A percentile compares a stretch with the other conserved stretches of the same genome.
phyloP scores from a whole-genome alignment of 805 yeast species.

The Metschnikowia continentalis region DNA sequence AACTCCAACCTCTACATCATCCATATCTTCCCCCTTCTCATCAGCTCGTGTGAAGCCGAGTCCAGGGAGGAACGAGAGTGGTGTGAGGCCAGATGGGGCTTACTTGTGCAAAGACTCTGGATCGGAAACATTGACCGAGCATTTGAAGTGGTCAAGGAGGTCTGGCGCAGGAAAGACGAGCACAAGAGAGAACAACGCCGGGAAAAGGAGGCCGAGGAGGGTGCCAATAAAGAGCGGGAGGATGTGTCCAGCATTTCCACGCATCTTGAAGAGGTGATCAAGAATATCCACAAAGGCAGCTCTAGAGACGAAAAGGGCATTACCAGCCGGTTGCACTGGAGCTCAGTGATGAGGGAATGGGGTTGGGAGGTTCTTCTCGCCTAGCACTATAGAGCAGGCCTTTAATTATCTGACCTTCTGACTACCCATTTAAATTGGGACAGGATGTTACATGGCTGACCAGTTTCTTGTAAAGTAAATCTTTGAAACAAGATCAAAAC shows the following conservation, averaged over 20 bases:
- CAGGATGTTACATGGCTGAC: too few species aligned
- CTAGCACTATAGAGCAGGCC: not conserved
- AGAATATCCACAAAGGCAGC: constrained; percentile 32
- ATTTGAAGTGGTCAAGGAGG: constrained; percentile 65
- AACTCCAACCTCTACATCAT: constrained; percentile 52
- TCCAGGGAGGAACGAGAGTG: constrained; percentile 57
- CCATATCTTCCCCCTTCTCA: constrained; percentile 62
- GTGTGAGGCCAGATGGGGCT: constrained; percentile 56
- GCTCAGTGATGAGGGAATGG: constrained; percentile 69
- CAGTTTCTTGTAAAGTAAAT: too few species aligned
- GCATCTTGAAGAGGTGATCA: constrained; percentile 39
- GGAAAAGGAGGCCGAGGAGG: constrained; percentile 2
- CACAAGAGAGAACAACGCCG: constrained; percentile 24
- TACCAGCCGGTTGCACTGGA: constrained; percentile 59
- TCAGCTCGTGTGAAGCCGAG: constrained; percentile 63
- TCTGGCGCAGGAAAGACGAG: constrained; percentile 61
- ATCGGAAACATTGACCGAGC: constrained; percentile 65
- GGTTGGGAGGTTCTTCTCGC: constrained; percentile 63
- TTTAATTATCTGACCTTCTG: not conserved
- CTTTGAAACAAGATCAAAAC: too few species aligned
- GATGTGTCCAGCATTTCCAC: constrained; percentile 18
- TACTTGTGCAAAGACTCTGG: constrained; percentile 52
- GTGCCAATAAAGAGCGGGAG: constrained; percentile 8
- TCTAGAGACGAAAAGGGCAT: constrained; percentile 37
- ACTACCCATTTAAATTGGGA: too few species aligned